Evolutionary conservation across 768 basidiomycete genomes (phyloP).

Genomic region (Butyriboletus loyo): DNA sequence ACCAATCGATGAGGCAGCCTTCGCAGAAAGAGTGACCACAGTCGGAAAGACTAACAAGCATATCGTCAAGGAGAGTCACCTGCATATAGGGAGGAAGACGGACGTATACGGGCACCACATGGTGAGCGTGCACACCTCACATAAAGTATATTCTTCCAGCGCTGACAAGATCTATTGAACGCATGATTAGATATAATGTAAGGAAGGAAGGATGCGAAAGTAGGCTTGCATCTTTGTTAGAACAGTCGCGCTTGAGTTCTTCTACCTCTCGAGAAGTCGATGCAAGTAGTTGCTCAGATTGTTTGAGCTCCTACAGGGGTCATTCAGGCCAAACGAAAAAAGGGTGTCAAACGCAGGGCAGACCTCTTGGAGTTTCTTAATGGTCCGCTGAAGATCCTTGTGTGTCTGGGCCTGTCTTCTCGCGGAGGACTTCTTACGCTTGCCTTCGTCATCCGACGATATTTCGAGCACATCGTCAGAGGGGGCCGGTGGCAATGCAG

Average conservation of each 20-base stretch:
- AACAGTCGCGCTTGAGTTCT: conserved; percentile 19
- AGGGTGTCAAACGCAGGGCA: neutral
- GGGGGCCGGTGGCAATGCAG: conserved; percentile 5
- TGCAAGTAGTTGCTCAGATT: conserved; percentile 3
- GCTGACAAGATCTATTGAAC: conserved; percentile 37
- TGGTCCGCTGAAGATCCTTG: conserved; percentile 36
- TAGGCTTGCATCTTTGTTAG: conserved; percentile 6
- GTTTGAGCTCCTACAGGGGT: conserved; percentile 19
- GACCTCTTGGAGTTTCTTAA: conserved; percentile 46
- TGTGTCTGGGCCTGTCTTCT: conserved; percentile 15
- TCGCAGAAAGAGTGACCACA: conserved; percentile 75
- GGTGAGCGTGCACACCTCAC: conserved; percentile 60
- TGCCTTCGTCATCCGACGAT: conserved; percentile 51
- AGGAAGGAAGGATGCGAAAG: neutral
- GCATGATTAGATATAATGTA: neutral
- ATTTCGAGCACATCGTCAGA: conserved; percentile 50
- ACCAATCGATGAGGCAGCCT: conserved; percentile 56
- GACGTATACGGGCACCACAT: conserved; percentile 71
- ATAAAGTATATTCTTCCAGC: conserved; percentile 54
- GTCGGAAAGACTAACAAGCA: conserved; percentile 45
- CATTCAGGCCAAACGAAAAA: neutral
- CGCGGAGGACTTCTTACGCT: conserved; percentile 2
- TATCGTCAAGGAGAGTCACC: neutral
- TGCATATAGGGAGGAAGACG: conserved; percentile 23
- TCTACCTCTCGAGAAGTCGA: conserved; percentile 15